phyloP scores from a whole-genome alignment of 371 early-diverging fungal species.

The Rhizopus stolonifer region DNA sequence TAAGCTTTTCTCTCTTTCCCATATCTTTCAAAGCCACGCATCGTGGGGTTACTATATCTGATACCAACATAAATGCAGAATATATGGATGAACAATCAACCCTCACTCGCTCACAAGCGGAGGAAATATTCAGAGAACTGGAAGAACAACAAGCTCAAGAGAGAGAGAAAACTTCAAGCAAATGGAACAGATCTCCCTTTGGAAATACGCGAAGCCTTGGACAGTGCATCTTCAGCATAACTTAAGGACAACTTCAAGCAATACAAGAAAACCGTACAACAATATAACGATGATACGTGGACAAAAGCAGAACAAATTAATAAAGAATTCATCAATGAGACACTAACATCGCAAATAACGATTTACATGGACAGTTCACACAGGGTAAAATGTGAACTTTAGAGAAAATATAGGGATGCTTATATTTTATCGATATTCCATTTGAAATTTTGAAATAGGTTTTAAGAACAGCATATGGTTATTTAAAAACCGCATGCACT shows the following conservation, averaged over 20 bases:
- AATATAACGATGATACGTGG: background rate
- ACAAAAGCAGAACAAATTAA: background rate
- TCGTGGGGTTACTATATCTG: constrained; percentile 4
- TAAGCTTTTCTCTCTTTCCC: background rate
- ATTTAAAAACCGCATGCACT: too few relatives aligned
- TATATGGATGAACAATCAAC: constrained; percentile 8
- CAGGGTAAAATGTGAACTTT: too few relatives aligned
- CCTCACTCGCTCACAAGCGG: constrained; percentile 6
- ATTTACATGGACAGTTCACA: too few relatives aligned
- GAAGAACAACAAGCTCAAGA: constrained; percentile 3
- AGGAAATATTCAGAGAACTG: constrained; percentile 3
- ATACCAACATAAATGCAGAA: constrained; percentile 5
- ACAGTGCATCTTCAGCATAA: constrained; percentile 1
- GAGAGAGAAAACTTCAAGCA: constrained; percentile 1
- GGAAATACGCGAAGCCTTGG: background rate
- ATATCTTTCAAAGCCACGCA: constrained; percentile 6
- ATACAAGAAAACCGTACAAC: background rate
- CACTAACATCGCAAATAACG: too few relatives aligned
- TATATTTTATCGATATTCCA: too few relatives aligned
- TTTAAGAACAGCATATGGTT: too few relatives aligned
- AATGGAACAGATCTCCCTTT: constrained; percentile 1
- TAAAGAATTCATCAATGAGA: too few relatives aligned
- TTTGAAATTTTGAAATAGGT: too few relatives aligned
- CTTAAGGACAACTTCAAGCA: background rate
- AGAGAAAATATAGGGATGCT: too few relatives aligned